These are phyloP conservation scores for Cryphonectria radicalis DNA, from an alignment of 2,329 filamentous ascomycete species.

Conservation along the genomic window DNA sequence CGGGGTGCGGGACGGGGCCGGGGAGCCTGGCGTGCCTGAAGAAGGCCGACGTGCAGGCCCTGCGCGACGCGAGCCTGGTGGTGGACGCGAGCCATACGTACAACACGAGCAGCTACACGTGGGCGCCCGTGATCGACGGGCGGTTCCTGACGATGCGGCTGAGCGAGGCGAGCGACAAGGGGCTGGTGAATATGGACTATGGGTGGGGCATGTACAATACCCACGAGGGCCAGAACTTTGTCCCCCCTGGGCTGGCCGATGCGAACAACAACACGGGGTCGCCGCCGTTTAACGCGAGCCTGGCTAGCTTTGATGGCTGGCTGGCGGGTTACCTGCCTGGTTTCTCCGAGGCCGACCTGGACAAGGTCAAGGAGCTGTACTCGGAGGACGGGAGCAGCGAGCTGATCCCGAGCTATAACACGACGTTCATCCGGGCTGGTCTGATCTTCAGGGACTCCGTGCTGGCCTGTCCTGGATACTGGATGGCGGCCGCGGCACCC, in stretches of 20 bases:
- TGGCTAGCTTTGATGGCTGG: slow-evolving; percentile 56
- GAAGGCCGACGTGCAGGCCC: slow-evolving; percentile 52
- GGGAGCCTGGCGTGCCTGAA: slow-evolving; percentile 61
- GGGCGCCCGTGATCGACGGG: slow-evolving; percentile 64
- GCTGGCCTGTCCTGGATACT: slow-evolving; percentile 63
- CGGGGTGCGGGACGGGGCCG: slow-evolving; percentile 48
- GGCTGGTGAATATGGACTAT: slow-evolving; percentile 48
- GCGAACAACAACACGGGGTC: slow-evolving; percentile 37
- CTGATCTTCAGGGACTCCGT: slow-evolving; percentile 62
- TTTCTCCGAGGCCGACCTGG: slow-evolving; percentile 46
- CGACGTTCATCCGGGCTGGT: slow-evolving; percentile 56
- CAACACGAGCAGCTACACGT: slow-evolving; percentile 60
- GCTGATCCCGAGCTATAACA: slow-evolving; percentile 51
- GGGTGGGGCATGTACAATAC: slow-evolving; percentile 64
- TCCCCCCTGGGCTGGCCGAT: slow-evolving; percentile 53
- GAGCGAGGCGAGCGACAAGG: slow-evolving; percentile 45
- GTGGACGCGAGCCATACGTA: slow-evolving; percentile 56
- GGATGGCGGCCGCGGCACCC: slow-evolving; percentile 53
- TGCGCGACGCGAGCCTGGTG: slow-evolving; percentile 55
- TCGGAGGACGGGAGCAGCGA: slow-evolving; percentile 52
- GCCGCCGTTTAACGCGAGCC: slow-evolving; percentile 54
- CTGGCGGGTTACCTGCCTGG: slow-evolving; percentile 57
- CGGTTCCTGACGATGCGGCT: slow-evolving; percentile 54
- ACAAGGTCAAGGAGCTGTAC: slow-evolving; percentile 49
- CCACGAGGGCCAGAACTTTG: slow-evolving; percentile 66